Evolutionary conservation across 768 basidiomycete genomes (phyloP).

Genomic region (Boletus rubescentipes): DNA sequence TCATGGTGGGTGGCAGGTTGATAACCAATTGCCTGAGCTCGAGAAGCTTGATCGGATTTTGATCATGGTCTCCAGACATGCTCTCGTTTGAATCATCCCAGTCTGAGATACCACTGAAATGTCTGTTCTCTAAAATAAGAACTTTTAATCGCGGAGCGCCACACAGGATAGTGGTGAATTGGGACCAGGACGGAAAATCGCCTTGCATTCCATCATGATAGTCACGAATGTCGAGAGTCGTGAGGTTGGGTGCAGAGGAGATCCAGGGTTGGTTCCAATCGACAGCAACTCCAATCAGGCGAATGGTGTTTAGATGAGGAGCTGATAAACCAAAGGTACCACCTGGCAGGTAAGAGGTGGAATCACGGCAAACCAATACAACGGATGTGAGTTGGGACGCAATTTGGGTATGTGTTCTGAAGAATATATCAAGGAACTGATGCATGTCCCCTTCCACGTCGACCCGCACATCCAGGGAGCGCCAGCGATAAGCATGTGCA

Average conservation of each 20-base stretch:
- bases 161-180: background rate
- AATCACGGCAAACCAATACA: background rate
- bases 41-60: background rate
- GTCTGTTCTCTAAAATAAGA: background rate
- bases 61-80: too few species aligned
- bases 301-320: background rate
- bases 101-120: too few species aligned
- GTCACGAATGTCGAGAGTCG: background rate
- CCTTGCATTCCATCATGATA: too few species aligned
- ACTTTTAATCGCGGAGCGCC: background rate
- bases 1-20: background rate
- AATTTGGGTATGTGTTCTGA: background rate
- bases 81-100: too few species aligned
- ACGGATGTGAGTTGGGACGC: background rate
- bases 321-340: too few species aligned
- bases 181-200: background rate
- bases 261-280: background rate
- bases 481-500: too few species aligned
- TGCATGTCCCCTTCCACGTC: accelerated
- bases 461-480: background rate
- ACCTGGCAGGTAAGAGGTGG: background rate
- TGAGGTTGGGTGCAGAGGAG: background rate
- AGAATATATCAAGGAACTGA: background rate
- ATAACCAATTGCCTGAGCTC: background rate
- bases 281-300: background rate